Base-by-base conservation (phyloP, 169 alveolate species). In the Plasmodium gallinaceum region DNA sequence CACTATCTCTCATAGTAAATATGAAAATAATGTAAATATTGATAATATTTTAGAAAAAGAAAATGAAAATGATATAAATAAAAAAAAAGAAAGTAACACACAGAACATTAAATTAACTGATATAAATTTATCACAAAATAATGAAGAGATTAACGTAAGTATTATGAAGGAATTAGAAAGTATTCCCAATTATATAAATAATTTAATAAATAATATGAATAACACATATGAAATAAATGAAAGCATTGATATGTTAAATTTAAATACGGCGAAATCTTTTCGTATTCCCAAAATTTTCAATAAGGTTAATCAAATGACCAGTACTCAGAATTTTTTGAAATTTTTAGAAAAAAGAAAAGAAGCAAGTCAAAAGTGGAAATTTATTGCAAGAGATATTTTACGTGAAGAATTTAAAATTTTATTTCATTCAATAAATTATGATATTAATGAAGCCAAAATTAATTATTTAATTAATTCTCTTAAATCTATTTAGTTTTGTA, bases 151-250 rank as follows among this genome's bases (percentile, higher is more conserved):
- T 46, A 48, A 70, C 12, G 16, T 45, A 24, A 37, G 54, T 43
- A 42, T 20, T 76, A 22, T 42, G 32, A 66, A 46, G 6, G 83
- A 68, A 10, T 80, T 52, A 5, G 52, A 61, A 26, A 69, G 0
- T 61, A 8, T 65, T 18, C 80, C 90, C 18, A 43, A 62, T 39
- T 39, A 68, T 60, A 54, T 80, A 80, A 80, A 66, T 32, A 70
- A 80, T 48, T 66, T 80, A 52, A 80, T 80, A 80, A 80, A 80
- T n/a, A 54, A 80, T 43, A 80, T 80, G 90, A 80, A 69, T 74
- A 80, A 52, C 37, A 62, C 83, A 66, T 80, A 80, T 43, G 80
- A 80, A 57, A 69, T 80, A 22, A 80, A 80, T 51, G 90, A 69
- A 42, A 51, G 45, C 24, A 69, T 80, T 61, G 90, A 80, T 46